Base-by-base conservation (phyloP, 1,139 yeast species). In the Nadsonia commutata region DNA sequence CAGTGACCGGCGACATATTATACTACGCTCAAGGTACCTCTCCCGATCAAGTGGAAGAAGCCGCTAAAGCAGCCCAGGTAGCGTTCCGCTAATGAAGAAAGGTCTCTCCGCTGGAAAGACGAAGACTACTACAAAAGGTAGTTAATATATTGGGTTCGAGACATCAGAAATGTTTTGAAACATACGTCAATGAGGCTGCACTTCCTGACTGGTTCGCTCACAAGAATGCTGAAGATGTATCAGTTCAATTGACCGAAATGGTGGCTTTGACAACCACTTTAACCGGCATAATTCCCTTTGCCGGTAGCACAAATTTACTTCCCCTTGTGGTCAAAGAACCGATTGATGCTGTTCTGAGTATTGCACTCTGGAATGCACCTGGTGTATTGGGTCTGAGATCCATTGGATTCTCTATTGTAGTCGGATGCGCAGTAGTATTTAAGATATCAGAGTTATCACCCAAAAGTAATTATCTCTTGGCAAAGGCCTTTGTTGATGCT, bases 361-460 rank as follows among this genome's bases (percentile, higher is more conserved):
- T 71, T 4, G 63, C 72, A 3, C 71, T 75, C 1, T 71, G 74
- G 74, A 71, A 71, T 54, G 74, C 73, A 0, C 72, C 76, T 1
- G 58, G 65, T 1, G 56, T 71, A 23, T 58, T 71, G 31, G 52
- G 52, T 1, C 39, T 54, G 44, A 41, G 63, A 20, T 51, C 58
- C 6, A 49, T 53, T 2, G 53, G 52, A 2, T 47, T 52, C 9
- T 63, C 63, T 2, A 61, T 78, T 49, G 83, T 84, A 43, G 81
- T 83, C 33, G 84, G 84, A 46, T 76, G 78, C 58, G 69, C 72
- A 31, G 73, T 76, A 37, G 70, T 78, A 20, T 68, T 79, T 58
- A 80, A 80, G 59, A 71, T 82, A 2, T 75, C 83, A 16, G 85
- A 79, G 56, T 66, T 73, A 48, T 76, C 85, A 3, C 84, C 86